Evolutionary conservation across 805 yeast genomes (phyloP).

Genomic region (Candida patagonica): DNA sequence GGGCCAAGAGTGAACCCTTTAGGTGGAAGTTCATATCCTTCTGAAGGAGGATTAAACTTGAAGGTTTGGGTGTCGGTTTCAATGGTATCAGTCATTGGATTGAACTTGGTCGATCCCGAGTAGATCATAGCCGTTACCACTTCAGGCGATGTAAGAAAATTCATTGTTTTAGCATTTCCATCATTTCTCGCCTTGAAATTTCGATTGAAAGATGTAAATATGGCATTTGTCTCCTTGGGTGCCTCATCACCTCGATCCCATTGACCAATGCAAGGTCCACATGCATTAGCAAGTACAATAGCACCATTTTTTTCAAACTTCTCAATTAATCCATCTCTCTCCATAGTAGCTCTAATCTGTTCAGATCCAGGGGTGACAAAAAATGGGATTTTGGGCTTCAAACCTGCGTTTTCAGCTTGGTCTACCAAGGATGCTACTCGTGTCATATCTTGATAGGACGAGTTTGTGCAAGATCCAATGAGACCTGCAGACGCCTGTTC

Average conservation of each 20-base stretch:
- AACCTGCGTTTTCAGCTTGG: slow-evolving; percentile 80
- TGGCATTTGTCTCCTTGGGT: slow-evolving; percentile 64
- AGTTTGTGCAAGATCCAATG: slow-evolving; percentile 97
- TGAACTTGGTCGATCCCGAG: slow-evolving; percentile 85
- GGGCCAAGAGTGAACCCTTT: slow-evolving; percentile 65
- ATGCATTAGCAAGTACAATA: slow-evolving; percentile 88
- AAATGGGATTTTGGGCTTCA: slow-evolving; percentile 84
- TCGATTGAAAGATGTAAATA: slow-evolving; percentile 95
- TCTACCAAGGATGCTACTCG: slow-evolving; percentile 84
- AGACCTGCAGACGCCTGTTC: slow-evolving; percentile 78
- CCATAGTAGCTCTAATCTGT: slow-evolving; percentile 94
- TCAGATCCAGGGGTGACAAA: slow-evolving; percentile 98
- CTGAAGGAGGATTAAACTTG: slow-evolving; percentile 66
- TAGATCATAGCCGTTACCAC: slow-evolving; percentile 95
- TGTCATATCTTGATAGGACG: slow-evolving; percentile 97
- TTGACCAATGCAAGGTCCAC: slow-evolving; percentile 99
- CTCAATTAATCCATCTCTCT: slow-evolving; percentile 82
- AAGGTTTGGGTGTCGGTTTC: slow-evolving; percentile 58
- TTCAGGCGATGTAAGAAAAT: slow-evolving; percentile 97
- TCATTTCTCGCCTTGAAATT: slow-evolving; percentile 97
- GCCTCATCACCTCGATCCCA: slow-evolving; percentile 83
- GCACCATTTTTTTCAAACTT: slow-evolving; percentile 85
- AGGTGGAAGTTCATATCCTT: slow-evolving; percentile 74
- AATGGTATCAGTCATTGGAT: slow-evolving; percentile 84
- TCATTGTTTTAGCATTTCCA: slow-evolving; percentile 96